Evolutionary conservation across 2,329 filamentous ascomycete species (phyloP), one percentile per base, ranked within the genome.

Genomic region (Podosphaera leucotricha): DNA sequence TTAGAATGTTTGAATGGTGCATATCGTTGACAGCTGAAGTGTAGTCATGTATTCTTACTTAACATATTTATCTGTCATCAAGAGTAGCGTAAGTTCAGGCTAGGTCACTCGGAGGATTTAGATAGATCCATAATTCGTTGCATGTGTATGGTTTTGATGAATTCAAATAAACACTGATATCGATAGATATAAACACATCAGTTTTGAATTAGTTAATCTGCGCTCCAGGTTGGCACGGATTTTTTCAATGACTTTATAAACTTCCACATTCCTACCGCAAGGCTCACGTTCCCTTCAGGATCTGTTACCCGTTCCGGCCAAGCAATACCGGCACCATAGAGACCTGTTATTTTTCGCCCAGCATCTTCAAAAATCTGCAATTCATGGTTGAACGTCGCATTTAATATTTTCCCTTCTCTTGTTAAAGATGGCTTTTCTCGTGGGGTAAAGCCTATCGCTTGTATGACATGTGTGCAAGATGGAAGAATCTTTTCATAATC

Each of bases 301-400:
- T 77, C 74, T 7, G 65, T 64, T 5, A 76, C 71, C 20, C 64
- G 61, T 53, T 77, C 70, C 0, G 74, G 74, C 51, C 70, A 78
- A 0, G 72, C 73, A 50, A 78, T 77, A 0, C 74, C 74, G 0
- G 72, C 72, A 2, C 70, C 74, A 53, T 67, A 72, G 16, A 77
- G 52, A 0, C 71, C 70, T 1, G 64, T 66, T 18, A 75, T 55
- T 21, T 57, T 58, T 24, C 58, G 49, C 2, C 61, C 60, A 2
- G 54, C 57, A 15, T 57, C 53, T 30, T 62, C 57, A 52, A 75
- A 72, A 1, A 56, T 57, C 3, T 68, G 66, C 0, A 57, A 61
- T 21, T 51, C 43, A 39, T 61, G 48, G 47, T 65, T 55, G 45
- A 58, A 62, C 19, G 49, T 49, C 3, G 56, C 53, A 2, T 51